These are phyloP conservation scores for Leccinum barrowsii DNA, from an alignment of 768 basidiomycete species.

Conservation along the genomic window DNA sequence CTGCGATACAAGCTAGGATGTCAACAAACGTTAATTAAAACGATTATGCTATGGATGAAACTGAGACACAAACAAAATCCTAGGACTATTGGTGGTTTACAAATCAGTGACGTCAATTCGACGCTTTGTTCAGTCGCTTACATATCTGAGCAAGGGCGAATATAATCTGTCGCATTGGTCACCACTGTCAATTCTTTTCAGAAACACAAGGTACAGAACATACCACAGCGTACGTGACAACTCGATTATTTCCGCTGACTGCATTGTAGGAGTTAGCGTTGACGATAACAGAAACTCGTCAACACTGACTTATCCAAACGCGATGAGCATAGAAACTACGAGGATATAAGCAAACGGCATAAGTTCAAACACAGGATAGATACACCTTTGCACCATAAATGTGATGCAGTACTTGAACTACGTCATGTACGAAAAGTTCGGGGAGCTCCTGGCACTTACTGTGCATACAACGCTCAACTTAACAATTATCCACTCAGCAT, in stretches of 20 bases:
- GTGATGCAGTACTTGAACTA: constrained; percentile 12
- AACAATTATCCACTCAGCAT: background rate
- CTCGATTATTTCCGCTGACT: constrained; percentile 20
- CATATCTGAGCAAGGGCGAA: constrained; percentile 10
- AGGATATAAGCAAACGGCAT: background rate
- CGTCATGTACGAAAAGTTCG: background rate
- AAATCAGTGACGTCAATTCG: background rate
- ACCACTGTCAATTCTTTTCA: background rate
- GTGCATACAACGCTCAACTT: background rate
- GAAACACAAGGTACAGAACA: background rate
- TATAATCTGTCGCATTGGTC: constrained; percentile 2
- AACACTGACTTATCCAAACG: constrained; percentile 25
- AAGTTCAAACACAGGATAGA: background rate
- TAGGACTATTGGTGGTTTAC: constrained; percentile 2
- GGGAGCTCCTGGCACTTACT: constrained; percentile 2
- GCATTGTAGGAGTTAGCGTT: background rate
- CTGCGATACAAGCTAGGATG: background rate
- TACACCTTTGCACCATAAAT: constrained; percentile 22
- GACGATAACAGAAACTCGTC: background rate
- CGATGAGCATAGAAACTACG: constrained; percentile 25
- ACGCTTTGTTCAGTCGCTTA: background rate
- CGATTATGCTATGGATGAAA: background rate
- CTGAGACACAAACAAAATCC: constrained; percentile 13
- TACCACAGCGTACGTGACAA: constrained; percentile 16
- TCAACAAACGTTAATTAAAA: background rate